Conservation (phyloP, 139 green algal genomes). For the Ettlia oleoabundans region DNA sequence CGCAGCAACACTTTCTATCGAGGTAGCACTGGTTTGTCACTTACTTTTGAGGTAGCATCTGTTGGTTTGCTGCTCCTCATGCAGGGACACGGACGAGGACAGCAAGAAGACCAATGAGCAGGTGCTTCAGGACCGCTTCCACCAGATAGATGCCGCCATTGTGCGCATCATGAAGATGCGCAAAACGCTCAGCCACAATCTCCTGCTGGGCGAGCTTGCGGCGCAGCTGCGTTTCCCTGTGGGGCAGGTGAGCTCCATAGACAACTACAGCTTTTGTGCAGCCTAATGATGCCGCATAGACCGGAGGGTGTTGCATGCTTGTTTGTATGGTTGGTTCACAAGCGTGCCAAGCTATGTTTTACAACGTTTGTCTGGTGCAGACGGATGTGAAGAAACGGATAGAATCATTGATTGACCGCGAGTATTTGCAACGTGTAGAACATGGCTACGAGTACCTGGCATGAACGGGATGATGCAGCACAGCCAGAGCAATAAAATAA, state of each 20-base stretch:
- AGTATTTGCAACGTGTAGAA: slow-evolving; percentile 94
- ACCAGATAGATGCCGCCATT: slow-evolving; percentile 97
- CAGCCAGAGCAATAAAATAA: too few relatives aligned
- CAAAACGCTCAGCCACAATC: slow-evolving; percentile 92
- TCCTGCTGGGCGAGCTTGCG: slow-evolving; percentile 93
- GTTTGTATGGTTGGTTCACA: too few relatives aligned
- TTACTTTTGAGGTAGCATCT: too few relatives aligned
- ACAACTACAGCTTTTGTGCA: too few relatives aligned
- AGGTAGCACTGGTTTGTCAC: too few relatives aligned
- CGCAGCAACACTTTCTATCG: too few relatives aligned
- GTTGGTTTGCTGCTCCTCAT: too few relatives aligned
- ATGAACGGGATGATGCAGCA: too few relatives aligned
- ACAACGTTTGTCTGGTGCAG: slow-evolving; percentile 15
- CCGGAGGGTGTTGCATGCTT: too few relatives aligned
- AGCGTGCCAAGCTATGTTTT: not conserved
- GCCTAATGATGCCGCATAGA: not conserved
- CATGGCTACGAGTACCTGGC: slow-evolving; percentile 60
- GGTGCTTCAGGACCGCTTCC: slow-evolving; percentile 83
- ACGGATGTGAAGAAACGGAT: slow-evolving; percentile 98
- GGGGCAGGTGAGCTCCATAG: slow-evolving; percentile 8
- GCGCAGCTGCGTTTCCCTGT: slow-evolving; percentile 97
- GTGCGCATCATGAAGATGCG: slow-evolving; percentile 99
- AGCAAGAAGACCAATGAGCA: slow-evolving; percentile 91
- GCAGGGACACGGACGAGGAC: slow-evolving; percentile 93
- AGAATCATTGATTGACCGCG: slow-evolving; percentile 97